A percentile compares a stretch with the other conserved stretches of the same genome.
These are phyloP conservation scores for Chiua virens DNA, from an alignment of 768 basidiomycete species.

Conservation along the genomic window DNA sequence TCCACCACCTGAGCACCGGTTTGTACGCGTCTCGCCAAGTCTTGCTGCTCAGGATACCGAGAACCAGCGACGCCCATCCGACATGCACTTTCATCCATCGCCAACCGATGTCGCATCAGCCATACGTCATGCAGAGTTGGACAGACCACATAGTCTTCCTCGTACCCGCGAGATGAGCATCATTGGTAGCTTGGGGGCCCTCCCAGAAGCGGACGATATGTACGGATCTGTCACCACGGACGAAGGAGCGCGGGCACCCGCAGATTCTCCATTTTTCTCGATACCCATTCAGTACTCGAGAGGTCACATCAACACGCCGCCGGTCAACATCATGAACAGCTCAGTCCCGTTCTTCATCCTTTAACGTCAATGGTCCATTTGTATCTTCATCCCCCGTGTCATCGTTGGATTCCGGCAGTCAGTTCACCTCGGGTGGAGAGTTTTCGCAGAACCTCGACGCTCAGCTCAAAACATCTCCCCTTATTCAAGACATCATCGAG, in stretches of 20 bases:
- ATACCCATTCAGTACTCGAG: conserved; percentile 38
- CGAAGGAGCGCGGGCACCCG: conserved; percentile 26
- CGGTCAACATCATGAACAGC: conserved; percentile 36
- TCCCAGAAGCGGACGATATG: conserved; percentile 57
- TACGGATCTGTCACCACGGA: conserved; percentile 34
- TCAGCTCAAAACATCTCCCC: conserved; percentile 72
- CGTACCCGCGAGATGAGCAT: conserved; percentile 50
- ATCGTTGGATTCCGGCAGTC: conserved; percentile 73
- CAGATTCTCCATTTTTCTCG: conserved; percentile 40
- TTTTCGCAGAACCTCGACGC: conserved; percentile 56
- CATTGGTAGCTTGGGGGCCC: conserved; percentile 49
- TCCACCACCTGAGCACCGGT: conserved; percentile 67
- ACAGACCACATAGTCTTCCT: conserved; percentile 42
- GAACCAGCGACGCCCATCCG: conserved; percentile 19
- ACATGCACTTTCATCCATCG: conserved; percentile 37
- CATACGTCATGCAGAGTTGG: conserved; percentile 45
- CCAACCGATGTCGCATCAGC: conserved; percentile 49
- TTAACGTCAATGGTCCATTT: conserved; percentile 45
- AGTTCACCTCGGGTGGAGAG: conserved; percentile 51
- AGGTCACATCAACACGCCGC: conserved; percentile 46
- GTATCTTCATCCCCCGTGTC: conserved; percentile 76
- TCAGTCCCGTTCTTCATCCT: conserved; percentile 41
- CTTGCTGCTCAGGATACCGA: conserved; percentile 43
- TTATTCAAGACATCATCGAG: conserved; percentile 75
- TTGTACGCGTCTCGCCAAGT: conserved; percentile 69